Evolutionary conservation across 768 basidiomycete genomes (phyloP).

Genomic region (Macrolepiota dolichaula): DNA sequence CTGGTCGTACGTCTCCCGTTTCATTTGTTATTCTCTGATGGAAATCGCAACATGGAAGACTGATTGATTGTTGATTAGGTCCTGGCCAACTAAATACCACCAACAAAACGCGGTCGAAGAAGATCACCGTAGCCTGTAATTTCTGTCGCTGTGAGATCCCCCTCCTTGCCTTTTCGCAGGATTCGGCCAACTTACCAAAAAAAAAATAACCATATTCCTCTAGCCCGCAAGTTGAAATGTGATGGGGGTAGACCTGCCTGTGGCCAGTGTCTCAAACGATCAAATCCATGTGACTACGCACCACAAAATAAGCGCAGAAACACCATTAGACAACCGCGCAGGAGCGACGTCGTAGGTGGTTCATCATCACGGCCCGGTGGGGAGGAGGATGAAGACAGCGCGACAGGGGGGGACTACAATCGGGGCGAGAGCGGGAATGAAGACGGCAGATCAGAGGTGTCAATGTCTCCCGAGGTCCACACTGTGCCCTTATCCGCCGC

Average conservation of each 20-base stretch:
- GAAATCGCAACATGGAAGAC: neutral
- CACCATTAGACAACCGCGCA: constrained; percentile 39
- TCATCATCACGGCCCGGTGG: constrained; percentile 28
- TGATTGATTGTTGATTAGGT: constrained; percentile 6
- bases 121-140: constrained; percentile 88
- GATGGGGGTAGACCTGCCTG: constrained; percentile 84
- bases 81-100: constrained; percentile 22
- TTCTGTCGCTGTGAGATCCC: constrained; percentile 78
- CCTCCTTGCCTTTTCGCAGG: constrained; percentile 12
- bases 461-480: constrained; percentile 55
- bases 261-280: constrained; percentile 76
- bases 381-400: constrained; percentile 66
- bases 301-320: constrained; percentile 73
- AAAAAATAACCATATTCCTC: no score
- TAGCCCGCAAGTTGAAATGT: constrained; percentile 86
- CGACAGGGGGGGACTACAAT: constrained; percentile 59
- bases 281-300: constrained; percentile 78
- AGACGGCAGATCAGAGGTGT: constrained; percentile 32
- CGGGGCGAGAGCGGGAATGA: constrained; percentile 17
- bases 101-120: constrained; percentile 70
- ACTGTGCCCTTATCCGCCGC: neutral
- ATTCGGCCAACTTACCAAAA: neutral
- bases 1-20: constrained; percentile 7
- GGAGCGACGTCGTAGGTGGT: neutral
- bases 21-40: constrained; percentile 2